Evolutionary conservation across 148 eudicot genomes (phyloP).

Genomic region (Vaccinium corymbosum): DNA sequence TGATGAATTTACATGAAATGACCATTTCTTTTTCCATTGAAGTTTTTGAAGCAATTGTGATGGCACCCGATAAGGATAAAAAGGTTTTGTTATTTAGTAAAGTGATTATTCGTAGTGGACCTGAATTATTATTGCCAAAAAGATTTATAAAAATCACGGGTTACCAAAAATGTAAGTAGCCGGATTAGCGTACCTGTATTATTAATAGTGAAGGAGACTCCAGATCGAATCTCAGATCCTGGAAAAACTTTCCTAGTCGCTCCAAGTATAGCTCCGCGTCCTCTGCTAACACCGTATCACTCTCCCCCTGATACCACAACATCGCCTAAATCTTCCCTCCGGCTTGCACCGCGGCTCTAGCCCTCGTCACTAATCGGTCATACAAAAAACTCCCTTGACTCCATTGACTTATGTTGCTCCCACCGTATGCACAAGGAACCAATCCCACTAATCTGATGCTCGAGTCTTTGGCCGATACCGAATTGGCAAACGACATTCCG

Average conservation of each 20-base stretch:
- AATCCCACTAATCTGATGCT: slow-evolving; percentile 21
- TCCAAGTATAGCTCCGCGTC: slow-evolving; percentile 23
- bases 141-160: too few species aligned
- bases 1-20: too few species aligned
- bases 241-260: slow-evolving; percentile 21
- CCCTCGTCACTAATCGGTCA: slow-evolving; percentile 9
- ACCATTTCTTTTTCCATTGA: too few species aligned
- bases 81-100: too few species aligned
- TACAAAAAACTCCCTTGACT: not conserved
- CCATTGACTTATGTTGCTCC: slow-evolving; percentile 36
- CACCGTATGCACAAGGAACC: slow-evolving; percentile 48
- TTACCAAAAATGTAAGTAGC: too few species aligned
- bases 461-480: slow-evolving; percentile 4
- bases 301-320: slow-evolving; percentile 51
- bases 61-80: too few species aligned
- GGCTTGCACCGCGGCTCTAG: slow-evolving; percentile 24
- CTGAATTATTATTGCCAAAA: too few species aligned
- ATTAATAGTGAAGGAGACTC: slow-evolving; percentile 9
- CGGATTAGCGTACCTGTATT: too few species aligned
- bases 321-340: slow-evolving; percentile 34
- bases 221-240: slow-evolving; percentile 26
- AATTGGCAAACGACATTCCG: slow-evolving; percentile 40
- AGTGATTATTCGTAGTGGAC: too few species aligned
- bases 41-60: too few species aligned
- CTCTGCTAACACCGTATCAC: slow-evolving; percentile 17